phyloP scores from a whole-genome alignment of 2,329 filamentous ascomycete species.

The Sclerotinia borealis region DNA sequence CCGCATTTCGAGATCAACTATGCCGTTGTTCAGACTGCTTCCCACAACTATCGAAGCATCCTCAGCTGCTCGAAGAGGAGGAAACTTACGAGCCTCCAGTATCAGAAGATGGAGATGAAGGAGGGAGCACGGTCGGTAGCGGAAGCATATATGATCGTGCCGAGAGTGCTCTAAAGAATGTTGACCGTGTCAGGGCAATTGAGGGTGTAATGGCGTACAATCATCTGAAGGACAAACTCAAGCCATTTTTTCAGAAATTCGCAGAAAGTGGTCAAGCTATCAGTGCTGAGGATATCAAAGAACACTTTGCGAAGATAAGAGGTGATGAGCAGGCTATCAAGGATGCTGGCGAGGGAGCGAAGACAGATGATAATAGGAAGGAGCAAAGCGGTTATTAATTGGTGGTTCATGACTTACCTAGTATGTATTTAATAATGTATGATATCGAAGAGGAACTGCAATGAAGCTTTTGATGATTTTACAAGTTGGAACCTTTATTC shows the following conservation, averaged over 20 bases:
- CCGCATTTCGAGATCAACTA: constrained; percentile 72
- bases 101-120: constrained; percentile 55
- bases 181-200: constrained; percentile 89
- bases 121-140: constrained; percentile 59
- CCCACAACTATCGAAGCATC: constrained; percentile 60
- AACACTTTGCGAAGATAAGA: constrained; percentile 88
- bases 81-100: constrained; percentile 89
- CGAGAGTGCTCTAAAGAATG: constrained; percentile 83
- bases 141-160: constrained; percentile 84
- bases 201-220: constrained; percentile 99
- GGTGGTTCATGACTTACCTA: background rate
- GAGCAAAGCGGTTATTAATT: constrained; percentile 41
- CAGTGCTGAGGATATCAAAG: constrained; percentile 91
- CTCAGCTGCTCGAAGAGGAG: constrained; percentile 87
- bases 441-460: background rate
- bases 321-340: constrained; percentile 63
- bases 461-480: background rate
- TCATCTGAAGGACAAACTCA: constrained; percentile 91
- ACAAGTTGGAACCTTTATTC: background rate
- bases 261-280: constrained; percentile 86
- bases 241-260: constrained; percentile 87
- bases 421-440: background rate
- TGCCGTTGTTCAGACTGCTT: constrained; percentile 84
- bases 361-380: constrained; percentile 34
- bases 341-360: constrained; percentile 28